Conservation (phyloP, 495 filamentous ascomycete genomes). For the Annulohypoxylon moriforme region DNA sequence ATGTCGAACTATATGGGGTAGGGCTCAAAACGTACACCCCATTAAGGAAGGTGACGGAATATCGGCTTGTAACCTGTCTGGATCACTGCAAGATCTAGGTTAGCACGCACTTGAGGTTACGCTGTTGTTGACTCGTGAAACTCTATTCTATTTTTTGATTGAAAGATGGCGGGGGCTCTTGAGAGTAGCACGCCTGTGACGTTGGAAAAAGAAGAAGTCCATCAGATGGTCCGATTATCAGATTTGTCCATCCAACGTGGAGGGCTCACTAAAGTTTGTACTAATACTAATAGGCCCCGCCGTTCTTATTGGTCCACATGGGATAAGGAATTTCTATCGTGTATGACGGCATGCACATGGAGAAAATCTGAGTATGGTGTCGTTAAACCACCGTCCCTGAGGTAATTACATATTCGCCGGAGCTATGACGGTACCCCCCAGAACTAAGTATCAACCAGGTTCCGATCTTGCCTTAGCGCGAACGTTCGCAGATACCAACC, state of each 20-base stretch:
- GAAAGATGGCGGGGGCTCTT: conserved; percentile 3
- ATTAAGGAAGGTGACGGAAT: conserved; percentile 41
- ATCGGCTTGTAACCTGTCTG: conserved; percentile 21
- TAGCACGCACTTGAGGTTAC: conserved; percentile 17
- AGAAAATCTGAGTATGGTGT: background rate
- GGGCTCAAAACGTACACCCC: conserved; percentile 5
- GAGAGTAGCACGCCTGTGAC: conserved; percentile 24
- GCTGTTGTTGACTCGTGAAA: conserved; percentile 27
- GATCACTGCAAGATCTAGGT: conserved; percentile 20
- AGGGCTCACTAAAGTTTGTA: too few relatives aligned
- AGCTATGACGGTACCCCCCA: conserved; percentile 5
- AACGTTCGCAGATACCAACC: conserved; percentile 28
- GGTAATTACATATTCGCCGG: background rate
- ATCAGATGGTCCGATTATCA: conserved; percentile 18
- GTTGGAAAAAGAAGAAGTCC: conserved; percentile 5
- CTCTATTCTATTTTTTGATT: conserved; percentile 39
- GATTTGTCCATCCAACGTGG: conserved; percentile 8
- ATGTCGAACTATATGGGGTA: background rate
- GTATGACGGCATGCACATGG: conserved; percentile 2
- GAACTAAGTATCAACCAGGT: conserved; percentile 1
- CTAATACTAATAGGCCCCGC: background rate
- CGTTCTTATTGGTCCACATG: background rate
- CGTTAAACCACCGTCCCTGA: background rate
- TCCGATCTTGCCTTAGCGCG: conserved; percentile 19
- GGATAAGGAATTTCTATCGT: conserved; percentile 9